Evolutionary conservation across 441 rosid species (phyloP), one percentile per base, ranked within the genome.

Genomic region (Croton setiger): DNA sequence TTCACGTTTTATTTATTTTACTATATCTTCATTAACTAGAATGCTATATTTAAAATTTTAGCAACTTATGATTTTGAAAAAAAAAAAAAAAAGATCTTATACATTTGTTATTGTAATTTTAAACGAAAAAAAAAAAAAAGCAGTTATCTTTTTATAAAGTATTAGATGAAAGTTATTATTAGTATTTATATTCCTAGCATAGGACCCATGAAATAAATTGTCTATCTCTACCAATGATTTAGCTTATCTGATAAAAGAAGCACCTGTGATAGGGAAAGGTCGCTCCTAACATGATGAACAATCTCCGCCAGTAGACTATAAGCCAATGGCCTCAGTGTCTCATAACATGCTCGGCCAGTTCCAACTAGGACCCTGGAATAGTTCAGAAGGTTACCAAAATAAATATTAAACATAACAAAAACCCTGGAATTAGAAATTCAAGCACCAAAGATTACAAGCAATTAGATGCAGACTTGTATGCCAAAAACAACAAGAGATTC

Each of bases 251-350:
- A 56, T 23, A 37, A 68, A 66, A 73, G 52, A 60, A 69, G 66
- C 53, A 92, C 99, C 98, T 96, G 99, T 48, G 88, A 76, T 63
- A 93, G 79, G 72, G 97, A 87, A 67, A 96, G 95, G 49, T 93
- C 98, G 20, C 76, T 86, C 39, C 98, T 89, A 82, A 93, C 96
- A 84, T 96, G 99, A 83, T 96, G 99, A 76, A 93, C 98, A 76
- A 96, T 93, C 85, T 96, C 99, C 17, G 99, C 99, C 62, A 96
- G 82, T 58, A 96, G 81, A 81, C 99, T 96, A 85, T 93, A 96
- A 68, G 99, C 99, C 84, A 96, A 82, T 64, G 99, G 99, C 74
- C 99, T 93, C 81, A 96, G 68, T 69, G 98, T 89, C 83, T 96
- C 97, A 76, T 85, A 93, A 81, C 99, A 96, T 61, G 97, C 99